These are phyloP conservation scores for Glycine tomentella DNA, from an alignment of 306 rosid genomes.

Conservation along the genomic window DNA sequence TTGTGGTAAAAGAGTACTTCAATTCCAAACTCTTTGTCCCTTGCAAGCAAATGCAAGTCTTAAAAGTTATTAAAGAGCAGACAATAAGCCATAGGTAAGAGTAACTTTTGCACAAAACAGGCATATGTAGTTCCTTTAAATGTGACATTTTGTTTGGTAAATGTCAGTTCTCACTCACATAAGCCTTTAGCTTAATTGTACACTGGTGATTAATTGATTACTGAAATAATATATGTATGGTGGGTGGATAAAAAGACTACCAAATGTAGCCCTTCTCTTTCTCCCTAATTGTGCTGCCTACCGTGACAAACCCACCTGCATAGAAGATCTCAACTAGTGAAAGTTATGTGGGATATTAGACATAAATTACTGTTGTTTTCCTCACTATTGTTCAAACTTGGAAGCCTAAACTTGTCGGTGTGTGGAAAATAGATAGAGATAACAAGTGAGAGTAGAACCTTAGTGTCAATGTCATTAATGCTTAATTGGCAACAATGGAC, in stretches of 20 bases:
- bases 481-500: slow-evolving; percentile 13
- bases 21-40: slow-evolving; percentile 62
- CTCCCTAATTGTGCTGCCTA: slow-evolving; percentile 50
- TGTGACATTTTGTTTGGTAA: slow-evolving; percentile 54
- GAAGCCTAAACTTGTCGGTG: slow-evolving; percentile 46
- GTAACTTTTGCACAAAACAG: slow-evolving; percentile 45
- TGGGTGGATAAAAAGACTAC: slow-evolving; percentile 47
- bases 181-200: slow-evolving; percentile 50
- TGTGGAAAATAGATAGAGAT: slow-evolving; percentile 39
- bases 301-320: slow-evolving; percentile 51
- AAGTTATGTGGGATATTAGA: slow-evolving; percentile 41
- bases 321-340: slow-evolving; percentile 42
- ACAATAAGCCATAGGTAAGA: slow-evolving; percentile 49
- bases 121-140: slow-evolving; percentile 44
- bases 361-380: slow-evolving; percentile 45
- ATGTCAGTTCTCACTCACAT: slow-evolving; percentile 57
- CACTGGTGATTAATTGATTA: slow-evolving; percentile 49
- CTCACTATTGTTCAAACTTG: slow-evolving; percentile 34
- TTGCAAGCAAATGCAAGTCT: slow-evolving; percentile 43
- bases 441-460: neutral
- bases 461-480: slow-evolving; percentile 49
- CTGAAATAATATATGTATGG: slow-evolving; percentile 36
- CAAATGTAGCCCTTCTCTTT: slow-evolving; percentile 38
- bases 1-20: slow-evolving; percentile 50
- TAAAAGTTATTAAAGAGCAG: slow-evolving; percentile 43